Evolutionary conservation across 352 stramenopile genomes (phyloP).

Genomic region (Phytophthora tubulina): DNA sequence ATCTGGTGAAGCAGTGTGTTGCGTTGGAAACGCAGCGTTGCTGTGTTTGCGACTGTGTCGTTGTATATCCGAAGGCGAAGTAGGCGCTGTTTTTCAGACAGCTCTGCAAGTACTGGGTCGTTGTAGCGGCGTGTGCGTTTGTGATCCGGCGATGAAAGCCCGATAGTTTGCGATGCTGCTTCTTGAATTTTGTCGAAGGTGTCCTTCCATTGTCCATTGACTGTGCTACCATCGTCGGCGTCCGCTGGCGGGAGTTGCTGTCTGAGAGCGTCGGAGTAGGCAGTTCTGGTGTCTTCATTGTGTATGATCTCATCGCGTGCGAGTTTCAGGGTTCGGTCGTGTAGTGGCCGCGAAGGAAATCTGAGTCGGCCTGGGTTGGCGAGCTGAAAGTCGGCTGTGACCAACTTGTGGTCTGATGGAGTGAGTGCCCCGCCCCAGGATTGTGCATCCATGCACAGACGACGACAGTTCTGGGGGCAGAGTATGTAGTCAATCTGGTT

Average conservation of each 20-base stretch:
- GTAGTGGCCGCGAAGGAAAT: too few relatives aligned
- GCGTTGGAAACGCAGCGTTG: not conserved
- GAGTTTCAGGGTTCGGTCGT: too few relatives aligned
- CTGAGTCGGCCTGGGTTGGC: too few relatives aligned
- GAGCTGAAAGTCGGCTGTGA: not conserved
- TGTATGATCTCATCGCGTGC: too few relatives aligned
- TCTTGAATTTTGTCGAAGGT: not conserved
- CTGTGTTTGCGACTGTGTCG: not conserved
- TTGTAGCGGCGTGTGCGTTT: too few relatives aligned
- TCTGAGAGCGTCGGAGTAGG: too few relatives aligned
- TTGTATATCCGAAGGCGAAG: constrained; percentile 4
- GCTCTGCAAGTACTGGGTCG: too few relatives aligned
- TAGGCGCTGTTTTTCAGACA: not conserved
- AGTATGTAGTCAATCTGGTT: constrained; percentile 4
- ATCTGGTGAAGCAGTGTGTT: not conserved
- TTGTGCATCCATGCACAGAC: not conserved
- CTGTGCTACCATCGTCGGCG: too few relatives aligned
- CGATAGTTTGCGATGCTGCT: not conserved
- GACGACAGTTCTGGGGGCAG: not conserved
- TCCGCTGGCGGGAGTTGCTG: too few relatives aligned
- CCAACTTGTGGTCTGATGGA: constrained; percentile 1
- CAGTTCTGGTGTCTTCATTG: too few relatives aligned
- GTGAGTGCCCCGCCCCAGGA: constrained; percentile 1
- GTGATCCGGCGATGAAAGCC: too few relatives aligned
- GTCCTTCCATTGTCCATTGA: too few relatives aligned